Conservation (phyloP, 768 basidiomycete genomes). For the Boletellus ananas region DNA sequence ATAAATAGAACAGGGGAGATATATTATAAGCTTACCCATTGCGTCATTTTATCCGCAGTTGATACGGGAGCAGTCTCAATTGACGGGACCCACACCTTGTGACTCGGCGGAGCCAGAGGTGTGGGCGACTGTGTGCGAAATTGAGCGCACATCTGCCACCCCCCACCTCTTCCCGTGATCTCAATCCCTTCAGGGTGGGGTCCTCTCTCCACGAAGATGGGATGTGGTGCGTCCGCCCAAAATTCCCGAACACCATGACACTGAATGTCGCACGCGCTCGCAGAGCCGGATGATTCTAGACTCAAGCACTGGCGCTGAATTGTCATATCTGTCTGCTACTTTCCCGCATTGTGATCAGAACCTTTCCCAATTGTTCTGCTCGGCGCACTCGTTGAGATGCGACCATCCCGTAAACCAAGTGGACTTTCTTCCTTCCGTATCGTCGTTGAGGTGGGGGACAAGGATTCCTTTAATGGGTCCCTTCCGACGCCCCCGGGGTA, state of each 20-base stretch:
- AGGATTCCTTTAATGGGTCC: slow-evolving; percentile 19
- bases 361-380: slow-evolving; percentile 74
- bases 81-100: slow-evolving; percentile 30
- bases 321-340: slow-evolving; percentile 62
- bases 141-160: slow-evolving; percentile 39
- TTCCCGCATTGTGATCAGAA: slow-evolving; percentile 40
- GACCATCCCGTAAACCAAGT: slow-evolving; percentile 58
- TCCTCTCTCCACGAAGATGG: slow-evolving; percentile 56
- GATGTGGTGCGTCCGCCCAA: too few relatives aligned
- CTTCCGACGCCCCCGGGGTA: slow-evolving; percentile 46
- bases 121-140: slow-evolving; percentile 31
- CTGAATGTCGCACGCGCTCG: neutral
- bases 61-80: slow-evolving; percentile 31
- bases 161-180: slow-evolving; percentile 30
- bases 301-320: slow-evolving; percentile 58
- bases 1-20: slow-evolving; percentile 7
- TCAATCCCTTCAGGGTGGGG: slow-evolving; percentile 43
- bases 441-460: slow-evolving; percentile 55
- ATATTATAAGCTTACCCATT: slow-evolving; percentile 9
- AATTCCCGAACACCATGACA: too few relatives aligned
- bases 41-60: slow-evolving; percentile 4
- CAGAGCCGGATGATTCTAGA: slow-evolving; percentile 41
- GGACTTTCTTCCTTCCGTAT: slow-evolving; percentile 55
- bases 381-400: slow-evolving; percentile 70
- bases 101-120: slow-evolving; percentile 25